phyloP scores from a whole-genome alignment of 1,284 basidiomycete species.

The Ceratobasidium papillatum region DNA sequence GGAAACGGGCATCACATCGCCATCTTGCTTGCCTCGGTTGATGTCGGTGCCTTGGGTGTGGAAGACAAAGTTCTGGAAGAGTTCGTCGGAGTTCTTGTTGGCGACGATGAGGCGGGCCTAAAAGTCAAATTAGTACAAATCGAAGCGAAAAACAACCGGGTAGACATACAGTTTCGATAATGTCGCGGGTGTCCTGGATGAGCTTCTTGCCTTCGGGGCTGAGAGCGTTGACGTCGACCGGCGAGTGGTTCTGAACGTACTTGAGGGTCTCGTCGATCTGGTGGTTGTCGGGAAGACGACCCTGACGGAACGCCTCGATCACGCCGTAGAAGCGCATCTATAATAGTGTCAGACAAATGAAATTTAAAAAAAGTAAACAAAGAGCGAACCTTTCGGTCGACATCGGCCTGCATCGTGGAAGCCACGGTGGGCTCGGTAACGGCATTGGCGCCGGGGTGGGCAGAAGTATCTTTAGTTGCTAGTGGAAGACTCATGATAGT shows the following conservation, averaged over 20 bases:
- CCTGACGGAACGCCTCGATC: conserved; percentile 79
- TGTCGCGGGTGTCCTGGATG: conserved; percentile 75
- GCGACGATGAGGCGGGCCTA: conserved; percentile 68
- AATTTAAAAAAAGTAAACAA: conserved; percentile 4
- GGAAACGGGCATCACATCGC: conserved; percentile 61
- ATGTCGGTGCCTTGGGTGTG: conserved; percentile 69
- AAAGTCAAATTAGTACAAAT: background rate
- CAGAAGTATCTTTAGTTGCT: conserved; percentile 43
- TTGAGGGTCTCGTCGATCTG: conserved; percentile 79
- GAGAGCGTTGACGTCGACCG: conserved; percentile 70
- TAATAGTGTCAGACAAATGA: background rate
- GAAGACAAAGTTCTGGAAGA: conserved; percentile 88
- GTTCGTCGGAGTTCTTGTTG: conserved; percentile 88
- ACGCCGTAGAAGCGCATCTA: conserved; percentile 78
- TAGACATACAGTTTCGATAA: conserved; percentile 65
- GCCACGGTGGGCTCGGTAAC: conserved; percentile 42
- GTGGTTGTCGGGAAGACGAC: conserved; percentile 78
- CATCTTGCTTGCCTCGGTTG: conserved; percentile 56
- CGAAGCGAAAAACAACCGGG: background rate
- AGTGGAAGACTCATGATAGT: conserved; percentile 44
- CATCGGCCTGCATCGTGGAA: conserved; percentile 41
- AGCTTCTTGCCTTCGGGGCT: conserved; percentile 81
- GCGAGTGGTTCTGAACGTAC: conserved; percentile 73
- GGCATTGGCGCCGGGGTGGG: conserved; percentile 44
- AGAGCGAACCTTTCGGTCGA: conserved; percentile 44